Evolutionary conservation across 1,139 yeast genomes (phyloP).

Genomic region (Debaryomyces singareniensis): DNA sequence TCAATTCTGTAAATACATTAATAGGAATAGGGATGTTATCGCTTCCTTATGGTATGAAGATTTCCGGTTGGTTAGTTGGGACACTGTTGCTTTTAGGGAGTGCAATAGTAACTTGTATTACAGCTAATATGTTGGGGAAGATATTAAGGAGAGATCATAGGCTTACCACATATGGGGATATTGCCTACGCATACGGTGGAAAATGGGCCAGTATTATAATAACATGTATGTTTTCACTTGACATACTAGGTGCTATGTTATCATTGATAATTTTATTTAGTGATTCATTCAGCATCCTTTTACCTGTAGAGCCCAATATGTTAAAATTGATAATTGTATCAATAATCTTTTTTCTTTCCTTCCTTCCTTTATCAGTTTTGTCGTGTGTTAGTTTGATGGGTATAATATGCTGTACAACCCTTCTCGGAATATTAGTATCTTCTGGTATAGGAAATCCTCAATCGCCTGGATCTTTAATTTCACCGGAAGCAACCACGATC

Average conservation of each 20-base stretch:
- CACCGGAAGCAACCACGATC: constrained; percentile 42
- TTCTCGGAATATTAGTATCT: constrained; percentile 49
- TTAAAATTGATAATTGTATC: constrained; percentile 49
- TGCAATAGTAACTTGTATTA: constrained; percentile 58
- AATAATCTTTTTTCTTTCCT: constrained; percentile 53
- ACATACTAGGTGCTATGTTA: constrained; percentile 72
- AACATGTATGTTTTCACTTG: constrained; percentile 67
- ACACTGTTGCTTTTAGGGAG: constrained; percentile 43
- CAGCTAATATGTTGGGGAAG: constrained; percentile 51
- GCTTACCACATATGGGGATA: constrained; percentile 37
- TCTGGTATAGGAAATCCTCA: constrained; percentile 55
- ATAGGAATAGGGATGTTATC: constrained; percentile 85
- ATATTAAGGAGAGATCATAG: constrained; percentile 24
- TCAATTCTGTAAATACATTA: constrained; percentile 79
- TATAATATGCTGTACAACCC: constrained; percentile 60
- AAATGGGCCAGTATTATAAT: constrained; percentile 47
- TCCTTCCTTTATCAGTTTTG: constrained; percentile 65
- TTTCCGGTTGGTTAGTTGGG: constrained; percentile 81
- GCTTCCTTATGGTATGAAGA: constrained; percentile 70
- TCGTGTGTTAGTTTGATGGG: constrained; percentile 74
- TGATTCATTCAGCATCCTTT: constrained; percentile 69
- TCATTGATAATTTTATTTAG: constrained; percentile 74
- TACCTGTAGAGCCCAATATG: constrained; percentile 44
- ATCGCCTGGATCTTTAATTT: constrained; percentile 62
- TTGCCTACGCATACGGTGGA: constrained; percentile 43